Evolutionary conservation across 306 rosid species (phyloP).

Genomic region (Spatholobus suberectus): DNA sequence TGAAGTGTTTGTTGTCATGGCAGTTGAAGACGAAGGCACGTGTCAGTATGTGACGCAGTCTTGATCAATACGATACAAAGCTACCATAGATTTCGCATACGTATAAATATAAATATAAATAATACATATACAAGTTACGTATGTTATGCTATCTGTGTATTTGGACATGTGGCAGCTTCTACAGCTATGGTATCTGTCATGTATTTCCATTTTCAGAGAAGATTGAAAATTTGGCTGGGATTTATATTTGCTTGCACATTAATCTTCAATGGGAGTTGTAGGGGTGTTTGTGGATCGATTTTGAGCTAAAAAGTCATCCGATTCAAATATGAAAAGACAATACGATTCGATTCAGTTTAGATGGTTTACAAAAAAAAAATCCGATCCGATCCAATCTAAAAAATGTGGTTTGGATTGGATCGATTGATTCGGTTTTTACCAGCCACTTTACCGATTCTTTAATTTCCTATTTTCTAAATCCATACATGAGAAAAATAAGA

Average conservation of each 20-base stretch:
- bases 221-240: background rate
- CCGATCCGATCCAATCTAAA: too few species aligned
- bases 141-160: background rate
- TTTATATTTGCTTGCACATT: background rate
- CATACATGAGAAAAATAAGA: too few species aligned
- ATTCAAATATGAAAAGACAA: too few species aligned
- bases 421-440: too few species aligned
- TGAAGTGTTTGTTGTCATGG: slow-evolving; percentile 33
- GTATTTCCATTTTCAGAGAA: background rate
- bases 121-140: background rate
- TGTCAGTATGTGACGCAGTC: slow-evolving; percentile 40
- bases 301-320: too few species aligned
- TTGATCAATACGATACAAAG: slow-evolving; percentile 37
- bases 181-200: background rate
- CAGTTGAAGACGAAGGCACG: slow-evolving; percentile 42
- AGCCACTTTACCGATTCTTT: too few species aligned
- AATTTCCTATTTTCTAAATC: too few species aligned
- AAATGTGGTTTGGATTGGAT: too few species aligned
- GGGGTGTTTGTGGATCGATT: too few species aligned
- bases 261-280: background rate
- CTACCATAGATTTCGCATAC: slow-evolving; percentile 36
- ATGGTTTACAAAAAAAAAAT: too few species aligned
- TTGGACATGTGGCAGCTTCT: background rate
- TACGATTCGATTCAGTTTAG: too few species aligned
- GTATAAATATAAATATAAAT: too few species aligned